phyloP scores from a whole-genome alignment of 2,329 filamentous ascomycete species.

The Fusarium dlaminii region DNA sequence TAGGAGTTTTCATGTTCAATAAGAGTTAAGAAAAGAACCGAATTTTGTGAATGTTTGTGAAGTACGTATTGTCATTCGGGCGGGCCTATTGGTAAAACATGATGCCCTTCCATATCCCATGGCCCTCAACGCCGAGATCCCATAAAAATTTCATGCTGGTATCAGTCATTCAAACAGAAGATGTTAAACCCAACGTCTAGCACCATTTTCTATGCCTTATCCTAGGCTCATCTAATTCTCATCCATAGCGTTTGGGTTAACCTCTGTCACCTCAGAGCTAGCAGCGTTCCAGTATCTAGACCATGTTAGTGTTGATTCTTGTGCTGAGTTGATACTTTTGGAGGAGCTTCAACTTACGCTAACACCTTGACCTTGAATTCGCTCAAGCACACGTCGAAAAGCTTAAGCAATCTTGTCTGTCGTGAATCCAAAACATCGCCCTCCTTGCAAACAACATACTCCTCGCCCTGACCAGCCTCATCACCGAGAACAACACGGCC shows the following conservation, averaged over 20 bases:
- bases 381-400: slow-evolving; percentile 89
- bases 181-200: slow-evolving; percentile 41
- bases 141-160: slow-evolving; percentile 47
- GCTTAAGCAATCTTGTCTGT: slow-evolving; percentile 92
- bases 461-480: slow-evolving; percentile 61
- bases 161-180: slow-evolving; percentile 47
- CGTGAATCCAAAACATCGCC: slow-evolving; percentile 87
- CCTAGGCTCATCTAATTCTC: slow-evolving; percentile 32
- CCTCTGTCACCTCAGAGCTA: slow-evolving; percentile 67
- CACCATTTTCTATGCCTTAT: slow-evolving; percentile 30
- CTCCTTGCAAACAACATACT: slow-evolving; percentile 84
- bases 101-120: slow-evolving; percentile 45
- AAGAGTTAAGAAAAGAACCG: slow-evolving; percentile 24
- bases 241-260: slow-evolving; percentile 53
- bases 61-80: slow-evolving; percentile 41
- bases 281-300: slow-evolving; percentile 69
- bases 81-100: slow-evolving; percentile 43
- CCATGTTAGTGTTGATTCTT: slow-evolving; percentile 15
- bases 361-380: slow-evolving; percentile 87
- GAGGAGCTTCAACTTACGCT: slow-evolving; percentile 64
- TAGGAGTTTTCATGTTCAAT: slow-evolving; percentile 37
- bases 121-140: slow-evolving; percentile 50
- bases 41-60: slow-evolving; percentile 27
- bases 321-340: no score
- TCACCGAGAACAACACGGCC: slow-evolving; percentile 81